These are phyloP conservation scores for Gyromitra esculenta DNA, from an alignment of 2,329 filamentous ascomycete species.

Conservation along the genomic window DNA sequence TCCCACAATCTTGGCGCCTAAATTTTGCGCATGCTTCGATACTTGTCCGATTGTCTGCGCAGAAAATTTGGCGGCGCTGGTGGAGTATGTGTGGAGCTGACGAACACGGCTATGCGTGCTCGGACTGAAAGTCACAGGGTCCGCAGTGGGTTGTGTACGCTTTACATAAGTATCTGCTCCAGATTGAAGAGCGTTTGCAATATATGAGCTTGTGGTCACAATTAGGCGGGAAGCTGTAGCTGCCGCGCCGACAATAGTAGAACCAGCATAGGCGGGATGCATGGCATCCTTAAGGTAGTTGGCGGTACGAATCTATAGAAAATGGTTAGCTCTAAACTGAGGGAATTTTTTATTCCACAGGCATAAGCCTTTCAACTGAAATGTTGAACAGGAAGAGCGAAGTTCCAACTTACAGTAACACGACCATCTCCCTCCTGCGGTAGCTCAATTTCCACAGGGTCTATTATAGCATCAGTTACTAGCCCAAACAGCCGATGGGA, in stretches of 20 bases:
- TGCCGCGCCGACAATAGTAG: constrained; percentile 84
- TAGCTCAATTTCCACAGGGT: constrained; percentile 81
- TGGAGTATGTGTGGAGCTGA: constrained; percentile 87
- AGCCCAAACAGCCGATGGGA: not conserved
- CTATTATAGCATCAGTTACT: constrained; percentile 61
- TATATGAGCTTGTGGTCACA: constrained; percentile 82
- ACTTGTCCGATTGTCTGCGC: constrained; percentile 88
- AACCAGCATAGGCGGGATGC: constrained; percentile 92
- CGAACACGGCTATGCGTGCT: constrained; percentile 85
- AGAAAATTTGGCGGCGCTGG: constrained; percentile 79
- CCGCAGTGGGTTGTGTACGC: constrained; percentile 78
- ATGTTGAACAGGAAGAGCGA: not conserved
- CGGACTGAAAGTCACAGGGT: constrained; percentile 87
- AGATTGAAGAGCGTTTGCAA: constrained; percentile 79
- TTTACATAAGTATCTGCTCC: constrained; percentile 83
- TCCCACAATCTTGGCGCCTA: constrained; percentile 79
- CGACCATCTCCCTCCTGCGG: constrained; percentile 62
- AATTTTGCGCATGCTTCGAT: constrained; percentile 83
- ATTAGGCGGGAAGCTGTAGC: constrained; percentile 89
- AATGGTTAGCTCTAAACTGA: constrained; percentile 66
- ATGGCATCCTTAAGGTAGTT: constrained; percentile 80
- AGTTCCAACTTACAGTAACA: constrained; percentile 42
- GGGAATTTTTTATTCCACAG: not conserved
- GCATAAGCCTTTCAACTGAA: not conserved
- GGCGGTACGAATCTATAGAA: constrained; percentile 63